Conservation (phyloP, 192 early-diverging fungal species). For the Coemansia sp. region DNA sequence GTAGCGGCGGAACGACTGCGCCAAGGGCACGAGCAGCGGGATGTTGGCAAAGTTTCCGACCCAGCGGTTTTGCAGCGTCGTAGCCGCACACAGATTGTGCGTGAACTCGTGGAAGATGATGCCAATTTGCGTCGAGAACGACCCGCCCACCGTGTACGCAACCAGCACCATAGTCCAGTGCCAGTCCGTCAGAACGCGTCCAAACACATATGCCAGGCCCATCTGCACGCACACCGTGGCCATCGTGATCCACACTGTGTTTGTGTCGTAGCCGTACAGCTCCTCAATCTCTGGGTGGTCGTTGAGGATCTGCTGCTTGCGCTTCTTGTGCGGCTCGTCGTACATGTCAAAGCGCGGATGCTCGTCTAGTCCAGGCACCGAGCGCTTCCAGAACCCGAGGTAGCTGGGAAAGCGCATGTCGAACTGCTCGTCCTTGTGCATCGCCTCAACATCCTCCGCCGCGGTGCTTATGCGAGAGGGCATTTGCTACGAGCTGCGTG, state of each 20-base stretch:
- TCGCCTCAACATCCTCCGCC: conserved; percentile 31
- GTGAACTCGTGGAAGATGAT: conserved; percentile 93
- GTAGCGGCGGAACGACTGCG: conserved; percentile 80
- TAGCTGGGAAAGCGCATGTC: conserved; percentile 80
- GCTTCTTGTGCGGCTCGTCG: conserved; percentile 95
- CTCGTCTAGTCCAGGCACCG: conserved; percentile 72
- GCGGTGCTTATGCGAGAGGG: conserved; percentile 33
- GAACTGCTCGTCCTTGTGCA: conserved; percentile 51
- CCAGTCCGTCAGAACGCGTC: conserved; percentile 63
- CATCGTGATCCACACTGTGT: conserved; percentile 75
- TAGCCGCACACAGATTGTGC: conserved; percentile 80
- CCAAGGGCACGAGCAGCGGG: conserved; percentile 78
- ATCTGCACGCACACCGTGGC: conserved; percentile 72
- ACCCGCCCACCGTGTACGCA: conserved; percentile 83
- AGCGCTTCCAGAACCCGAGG: conserved; percentile 82
- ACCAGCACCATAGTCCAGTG: conserved; percentile 67
- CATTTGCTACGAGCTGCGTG: conserved; percentile 22
- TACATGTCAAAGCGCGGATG: conserved; percentile 81
- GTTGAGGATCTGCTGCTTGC: conserved; percentile 85
- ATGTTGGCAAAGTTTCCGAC: conserved; percentile 87
- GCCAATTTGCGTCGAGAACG: conserved; percentile 78
- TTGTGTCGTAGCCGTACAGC: conserved; percentile 82
- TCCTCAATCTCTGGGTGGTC: conserved; percentile 87
- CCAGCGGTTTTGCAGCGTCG: conserved; percentile 77
- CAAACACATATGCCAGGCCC: conserved; percentile 78